These are phyloP conservation scores for Mitragyna speciosa DNA, from an alignment of 257 asterid species.

Conservation along the genomic window DNA sequence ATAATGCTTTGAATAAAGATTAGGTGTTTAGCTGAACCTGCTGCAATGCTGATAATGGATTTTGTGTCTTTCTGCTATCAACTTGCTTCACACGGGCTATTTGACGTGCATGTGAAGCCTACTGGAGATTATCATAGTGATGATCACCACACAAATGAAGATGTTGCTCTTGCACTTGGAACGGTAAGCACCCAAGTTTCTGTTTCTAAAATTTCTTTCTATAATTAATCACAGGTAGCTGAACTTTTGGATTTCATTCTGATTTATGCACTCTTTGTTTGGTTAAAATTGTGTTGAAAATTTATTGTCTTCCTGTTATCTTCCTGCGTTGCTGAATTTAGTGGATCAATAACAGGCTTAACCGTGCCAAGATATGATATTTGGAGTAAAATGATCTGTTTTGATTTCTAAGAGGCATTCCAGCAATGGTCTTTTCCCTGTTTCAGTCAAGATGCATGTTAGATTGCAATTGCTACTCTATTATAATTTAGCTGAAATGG, in stretches of 20 bases:
- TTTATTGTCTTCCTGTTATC: neutral
- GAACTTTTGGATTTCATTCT: neutral
- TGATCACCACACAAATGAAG: conserved; percentile 96
- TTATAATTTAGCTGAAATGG: neutral
- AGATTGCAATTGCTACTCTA: neutral
- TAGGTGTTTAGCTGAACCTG: neutral
- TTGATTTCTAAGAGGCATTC: neutral
- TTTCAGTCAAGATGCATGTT: neutral
- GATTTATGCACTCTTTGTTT: neutral
- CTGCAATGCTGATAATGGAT: conserved; percentile 15
- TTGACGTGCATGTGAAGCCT: conserved; percentile 78
- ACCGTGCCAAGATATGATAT: neutral
- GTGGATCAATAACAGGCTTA: too few relatives aligned
- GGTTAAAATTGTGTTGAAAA: neutral
- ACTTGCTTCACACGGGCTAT: conserved; percentile 94
- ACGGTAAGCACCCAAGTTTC: conserved; percentile 45
- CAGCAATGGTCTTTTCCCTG: neutral
- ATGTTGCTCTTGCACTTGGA: conserved; percentile 85
- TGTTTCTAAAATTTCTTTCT: neutral
- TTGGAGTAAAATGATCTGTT: neutral
- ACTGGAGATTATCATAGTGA: conserved; percentile 88
- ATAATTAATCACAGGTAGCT: neutral
- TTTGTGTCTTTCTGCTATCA: conserved; percentile 50
- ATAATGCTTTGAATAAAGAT: neutral
- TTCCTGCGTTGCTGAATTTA: neutral